Evolutionary conservation across 2,329 filamentous ascomycete genomes (phyloP), one percentile per base, ranked within the genome.

Genomic region (Xylaria sp.): DNA sequence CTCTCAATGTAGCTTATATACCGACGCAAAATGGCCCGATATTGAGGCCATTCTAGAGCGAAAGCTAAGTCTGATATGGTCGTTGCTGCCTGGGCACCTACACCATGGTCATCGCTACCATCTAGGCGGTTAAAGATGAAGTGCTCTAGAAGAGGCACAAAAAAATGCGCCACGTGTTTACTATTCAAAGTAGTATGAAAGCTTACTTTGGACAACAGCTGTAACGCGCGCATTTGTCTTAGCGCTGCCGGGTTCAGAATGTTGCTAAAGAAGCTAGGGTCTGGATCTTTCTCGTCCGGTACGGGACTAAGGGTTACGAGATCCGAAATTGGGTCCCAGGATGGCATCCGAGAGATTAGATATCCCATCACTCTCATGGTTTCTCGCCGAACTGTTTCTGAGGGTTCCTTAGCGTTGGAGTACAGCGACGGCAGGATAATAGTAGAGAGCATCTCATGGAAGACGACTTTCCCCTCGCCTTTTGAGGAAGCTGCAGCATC

Each of bases 81-180:
- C 9, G 83, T 86, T n/a, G 93, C 90, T 4, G 94, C 89, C 75
- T 97, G 92, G 15, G 93, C 92, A 51, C 92, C 89, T 54, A 98
- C 82, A 51, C 93, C 94, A 68, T 96, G 90, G 35, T 92, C 93
- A 73, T 97, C 92, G 21, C 75, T 81, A 8, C 83, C 82, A 48
- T 92, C 90, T 4, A 85, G 86, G 62, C 90, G 87, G 60, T 93
- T 90, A 72, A 97, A 94, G 23, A 97, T 89, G 72, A 97, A 98
- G 73, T 97, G 93, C 73, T 99, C 95, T 9, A 98, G 82, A 19
- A 99, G 81, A 0, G 95, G 96, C 40, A 99, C 86, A 72, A 98
- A 92, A 71, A 97, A 90, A 17, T 94, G 89, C 60, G 89, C 88
- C 65, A 96, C 83, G 70, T 96, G 96, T 54, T 87, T 87, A 70